Base-by-base conservation (phyloP, 768 basidiomycete species). In the Pleurotus cornucopiae region DNA sequence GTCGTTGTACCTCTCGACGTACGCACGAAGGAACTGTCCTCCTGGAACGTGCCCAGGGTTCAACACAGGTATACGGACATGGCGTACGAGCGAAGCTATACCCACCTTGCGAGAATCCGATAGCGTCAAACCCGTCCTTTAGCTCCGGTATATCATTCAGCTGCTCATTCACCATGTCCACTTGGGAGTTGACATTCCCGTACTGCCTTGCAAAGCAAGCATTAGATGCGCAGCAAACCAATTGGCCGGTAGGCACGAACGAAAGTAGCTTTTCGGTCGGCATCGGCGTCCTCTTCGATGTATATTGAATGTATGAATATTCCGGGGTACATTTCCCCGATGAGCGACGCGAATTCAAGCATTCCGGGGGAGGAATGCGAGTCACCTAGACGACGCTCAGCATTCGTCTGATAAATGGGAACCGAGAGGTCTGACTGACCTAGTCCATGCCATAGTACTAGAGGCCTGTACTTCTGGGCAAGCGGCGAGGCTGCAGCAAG, bases 1-100 rank as follows among this genome's bases (percentile, higher is more conserved):
- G 68, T 58, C 64, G 65, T 92, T 92, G 67, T 85, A 85, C 20
- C 82, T 74, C 62, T 94, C 88, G 16, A 89, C 80, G 61, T 91
- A 94, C 26, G 86, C 91, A n/a, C 92, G 82, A 38, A 93, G 77
- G 68, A 94, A 94, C 64, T 92, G 92, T 4, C 91, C 91, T 16
- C 86, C 87, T 86, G 20, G 6, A 12, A 21, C 12, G 39, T 23
- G 23, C 23, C 23, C 4, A n/a, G 20, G 37, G 51, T 37, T 41
- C 40, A 46, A 20, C 18, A 46, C 11, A 12, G 44, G 16, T 41
- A 34, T 34, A 9, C 9, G 30, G 30, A 11, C 25, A 40, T 54
- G 34, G n/a, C 41, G 20, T 20, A n/a, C 43, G 26, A 43, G 37
- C 26, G 21, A 9, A 6, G 48, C 30, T 4, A 34, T 6, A 49